Evolutionary conservation across 176 grass and related monocot genomes (phyloP).

Genomic region (Puya raimondii): DNA sequence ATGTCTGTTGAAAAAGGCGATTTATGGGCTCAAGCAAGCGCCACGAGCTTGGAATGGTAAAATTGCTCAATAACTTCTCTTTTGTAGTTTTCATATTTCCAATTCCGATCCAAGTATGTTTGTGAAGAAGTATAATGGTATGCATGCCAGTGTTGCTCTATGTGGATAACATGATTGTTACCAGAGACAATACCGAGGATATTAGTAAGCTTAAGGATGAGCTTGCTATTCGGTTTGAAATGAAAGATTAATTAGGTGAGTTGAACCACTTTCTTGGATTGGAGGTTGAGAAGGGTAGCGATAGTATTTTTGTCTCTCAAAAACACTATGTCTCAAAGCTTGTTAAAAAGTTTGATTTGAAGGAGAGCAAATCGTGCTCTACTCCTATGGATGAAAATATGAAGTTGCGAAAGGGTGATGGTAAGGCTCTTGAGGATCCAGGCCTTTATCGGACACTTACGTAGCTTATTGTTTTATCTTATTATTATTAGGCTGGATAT

Average conservation of each 20-base stretch:
- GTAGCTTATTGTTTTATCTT: neutral
- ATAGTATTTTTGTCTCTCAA: neutral
- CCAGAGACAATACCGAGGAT: neutral
- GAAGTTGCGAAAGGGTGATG: neutral
- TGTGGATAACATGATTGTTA: neutral
- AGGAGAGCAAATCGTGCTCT: neutral
- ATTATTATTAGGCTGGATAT: neutral
- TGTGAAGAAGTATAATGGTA: neutral
- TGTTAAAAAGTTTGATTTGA: neutral
- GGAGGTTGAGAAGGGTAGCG: neutral
- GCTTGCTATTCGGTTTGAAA: neutral
- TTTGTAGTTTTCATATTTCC: neutral
- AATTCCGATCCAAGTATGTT: neutral
- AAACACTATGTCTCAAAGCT: neutral
- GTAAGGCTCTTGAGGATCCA: neutral
- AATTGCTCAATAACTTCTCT: neutral
- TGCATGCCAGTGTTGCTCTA: neutral
- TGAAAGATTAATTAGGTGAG: slow-evolving; percentile 3
- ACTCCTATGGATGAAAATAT: neutral
- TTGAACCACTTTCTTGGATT: neutral
- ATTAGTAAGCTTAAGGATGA: neutral
- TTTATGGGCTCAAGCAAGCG: neutral
- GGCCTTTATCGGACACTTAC: neutral
- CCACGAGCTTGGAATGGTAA: neutral
- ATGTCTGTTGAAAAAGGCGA: neutral